Evolutionary conservation across 208 protist genomes (phyloP).

Genomic region (Wallacemonas sp.): DNA sequence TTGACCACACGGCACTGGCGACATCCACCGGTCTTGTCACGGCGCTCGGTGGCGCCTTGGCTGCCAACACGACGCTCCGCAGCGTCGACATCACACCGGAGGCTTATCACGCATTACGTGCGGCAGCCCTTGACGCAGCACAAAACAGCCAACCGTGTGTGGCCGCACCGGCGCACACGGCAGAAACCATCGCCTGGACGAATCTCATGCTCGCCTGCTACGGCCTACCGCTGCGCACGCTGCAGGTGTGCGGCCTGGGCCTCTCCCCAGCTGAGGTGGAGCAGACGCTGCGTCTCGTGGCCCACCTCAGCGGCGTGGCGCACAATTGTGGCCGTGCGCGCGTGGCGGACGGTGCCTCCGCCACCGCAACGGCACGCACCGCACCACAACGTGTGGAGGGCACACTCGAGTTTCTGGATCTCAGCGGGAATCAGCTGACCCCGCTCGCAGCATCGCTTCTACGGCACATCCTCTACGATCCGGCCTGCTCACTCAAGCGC

Average conservation of each 20-base stretch:
- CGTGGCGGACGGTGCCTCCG: background rate
- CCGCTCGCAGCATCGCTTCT: constrained; percentile 12
- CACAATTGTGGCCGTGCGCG: constrained; percentile 11
- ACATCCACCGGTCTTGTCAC: background rate
- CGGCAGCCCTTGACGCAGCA: background rate
- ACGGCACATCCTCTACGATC: constrained; percentile 25
- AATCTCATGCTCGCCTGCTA: constrained; percentile 22
- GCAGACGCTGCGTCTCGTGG: constrained; percentile 32
- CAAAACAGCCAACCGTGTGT: background rate
- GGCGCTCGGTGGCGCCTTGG: constrained; percentile 6
- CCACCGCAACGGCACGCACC: background rate
- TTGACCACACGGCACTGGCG: too few species aligned
- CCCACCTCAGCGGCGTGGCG: constrained; percentile 21
- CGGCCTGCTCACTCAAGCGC: constrained; percentile 11
- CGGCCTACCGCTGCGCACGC: constrained; percentile 26
- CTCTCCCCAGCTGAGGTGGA: constrained; percentile 16
- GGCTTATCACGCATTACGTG: constrained; percentile 4
- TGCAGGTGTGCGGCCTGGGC: constrained; percentile 12
- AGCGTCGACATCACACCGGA: constrained; percentile 16
- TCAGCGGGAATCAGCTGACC: constrained; percentile 20
- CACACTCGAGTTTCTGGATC: constrained; percentile 27
- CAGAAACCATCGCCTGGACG: constrained; percentile 1
- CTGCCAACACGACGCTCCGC: constrained; percentile 8
- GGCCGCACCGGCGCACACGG: background rate
- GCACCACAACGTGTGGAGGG: too few species aligned